Evolutionary conservation across 768 basidiomycete genomes (phyloP).

Genomic region (Antrodiella citrinella): DNA sequence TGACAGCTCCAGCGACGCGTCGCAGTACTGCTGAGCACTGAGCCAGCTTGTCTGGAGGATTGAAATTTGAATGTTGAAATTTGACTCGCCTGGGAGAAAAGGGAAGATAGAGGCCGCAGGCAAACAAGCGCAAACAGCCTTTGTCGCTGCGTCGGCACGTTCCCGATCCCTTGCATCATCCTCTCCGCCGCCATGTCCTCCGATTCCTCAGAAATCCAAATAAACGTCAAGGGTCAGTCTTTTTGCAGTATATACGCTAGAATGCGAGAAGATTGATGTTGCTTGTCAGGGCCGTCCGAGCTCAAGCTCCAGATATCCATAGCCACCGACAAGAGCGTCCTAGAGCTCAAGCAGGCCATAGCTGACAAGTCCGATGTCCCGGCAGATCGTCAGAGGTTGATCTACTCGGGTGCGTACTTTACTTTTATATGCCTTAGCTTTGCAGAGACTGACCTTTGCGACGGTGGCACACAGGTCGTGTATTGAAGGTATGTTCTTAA

Average conservation of each 20-base stretch:
- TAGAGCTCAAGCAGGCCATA: constrained; percentile 87
- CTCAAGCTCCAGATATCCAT: constrained; percentile 88
- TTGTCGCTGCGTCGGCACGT: not conserved
- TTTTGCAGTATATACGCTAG: not conserved
- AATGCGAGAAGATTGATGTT: not conserved
- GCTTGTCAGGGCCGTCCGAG: constrained; percentile 68
- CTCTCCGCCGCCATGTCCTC: not conserved
- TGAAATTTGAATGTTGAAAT: too few species aligned
- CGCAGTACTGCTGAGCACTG: too few species aligned
- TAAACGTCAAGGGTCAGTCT: constrained; percentile 49
- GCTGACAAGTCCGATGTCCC: constrained; percentile 79
- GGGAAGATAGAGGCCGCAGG: too few species aligned
- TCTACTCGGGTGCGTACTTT: constrained; percentile 70
- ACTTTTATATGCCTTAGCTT: not conserved
- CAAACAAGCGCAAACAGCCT: not conserved
- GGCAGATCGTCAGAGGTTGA: constrained; percentile 82
- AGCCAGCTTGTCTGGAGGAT: too few species aligned
- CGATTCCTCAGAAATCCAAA: constrained; percentile 21
- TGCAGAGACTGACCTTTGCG: not conserved
- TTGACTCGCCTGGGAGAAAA: too few species aligned
- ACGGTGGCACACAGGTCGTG: constrained; percentile 41
- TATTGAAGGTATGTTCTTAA: constrained; percentile 49
- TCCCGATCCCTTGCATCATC: not conserved
- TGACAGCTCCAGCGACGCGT: too few species aligned
- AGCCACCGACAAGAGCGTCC: constrained; percentile 72